Base-by-base conservation (phyloP, 176 grass and related monocot genomes). In the Juncus inflexus region DNA sequence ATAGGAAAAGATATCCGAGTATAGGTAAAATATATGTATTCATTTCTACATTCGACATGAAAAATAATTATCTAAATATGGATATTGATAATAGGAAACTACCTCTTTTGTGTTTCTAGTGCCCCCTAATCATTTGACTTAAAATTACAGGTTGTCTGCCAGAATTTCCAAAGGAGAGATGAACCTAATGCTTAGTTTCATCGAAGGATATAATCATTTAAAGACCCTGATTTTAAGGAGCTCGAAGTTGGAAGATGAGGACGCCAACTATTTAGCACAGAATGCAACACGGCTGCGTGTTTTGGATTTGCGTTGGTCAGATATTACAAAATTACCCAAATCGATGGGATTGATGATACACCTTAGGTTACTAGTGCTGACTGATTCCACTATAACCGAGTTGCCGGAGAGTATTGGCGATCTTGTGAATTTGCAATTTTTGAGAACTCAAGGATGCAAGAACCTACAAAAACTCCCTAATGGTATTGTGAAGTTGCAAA, bases 341-440 rank as follows among this genome's bases (percentile, higher is more conserved):
- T 64, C 74, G 15, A 0, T 86, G 0, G 72, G 67, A 37, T 35
- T 35, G 5, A 8, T 86, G 45, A 60, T 35, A 0, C 8, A 68
- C 2, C 4, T 86, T 12, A 61, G 61, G 51, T 47, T 70, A 0
- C 28, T 78, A 39, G 62, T 68, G 65, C 67, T 81, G 3, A 35
- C 58, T 36, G 0, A 16, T 5, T 70, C 71, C 0, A 4, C 37
- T 0, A 63, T 76, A 47, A 5, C 36, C 0, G 35, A 66, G 12
- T 49, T 78, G 19, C 78, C 78, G 0, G 63, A 82, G 5, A 69
- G 67, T 3, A 78, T 37, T 2, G 74, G 79, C 5, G 8, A 7
- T 0, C 69, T 82, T 3, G 12, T 2, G 47, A 86, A 72, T 8
- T 58, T 86, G 36, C 57, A 74, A 13, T 80, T 10, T 1, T 54